Base-by-base conservation (phyloP, 2,329 filamentous ascomycete genomes). In the Ceratocystis ficicola region DNA sequence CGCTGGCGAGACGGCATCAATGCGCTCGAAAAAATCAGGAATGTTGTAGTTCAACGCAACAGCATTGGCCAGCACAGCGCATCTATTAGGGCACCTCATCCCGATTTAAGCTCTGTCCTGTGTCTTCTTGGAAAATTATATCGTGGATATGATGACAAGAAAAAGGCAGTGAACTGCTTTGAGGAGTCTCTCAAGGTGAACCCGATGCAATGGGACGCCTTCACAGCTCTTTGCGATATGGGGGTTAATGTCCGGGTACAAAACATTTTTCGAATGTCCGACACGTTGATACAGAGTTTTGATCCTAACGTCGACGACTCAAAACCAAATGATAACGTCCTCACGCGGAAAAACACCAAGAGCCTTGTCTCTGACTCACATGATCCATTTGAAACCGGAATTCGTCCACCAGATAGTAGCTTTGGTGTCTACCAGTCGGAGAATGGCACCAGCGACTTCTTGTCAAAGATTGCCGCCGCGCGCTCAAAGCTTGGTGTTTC, bases 151-250 rank as follows among this genome's bases (percentile, higher is more conserved):
- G 88, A 96, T 70, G 82, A 89, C 71, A 88, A 88, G 72, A 88
- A 88, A 70, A 91, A 89, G 75, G 92, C 94, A 6, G 85, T 93
- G 17, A 83, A 88, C 70, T 90, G 85, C 74, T 97, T 94, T 73
- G 90, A 95, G 70, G 90, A 95, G 68, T 85, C 92, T 5, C 78
- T 99, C 71, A 95, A 92, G 76, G 75, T 86, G 65, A 99, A 97
- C 72, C 92, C 94, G 1, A 93, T 97, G 75, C 94, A 96, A 83
- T 99, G 94, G 94, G 94, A 99, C 78, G 92, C 93, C 0, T 97
- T 97, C 72, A 86, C 87, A 25, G 87, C 85, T 17, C 81, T 99
- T 6, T 96, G 92, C 73, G 91, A 96, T 72, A 89, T 84, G 86
- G 89, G 90, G 3, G 87, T 90, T 57, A 86, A 86, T 70, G 81